Percentiles rank a stretch among this genome's conserved stretches.
These are phyloP conservation scores for Cladosporium velox DNA, from an alignment of 2,329 filamentous ascomycete species.

Conservation along the genomic window DNA sequence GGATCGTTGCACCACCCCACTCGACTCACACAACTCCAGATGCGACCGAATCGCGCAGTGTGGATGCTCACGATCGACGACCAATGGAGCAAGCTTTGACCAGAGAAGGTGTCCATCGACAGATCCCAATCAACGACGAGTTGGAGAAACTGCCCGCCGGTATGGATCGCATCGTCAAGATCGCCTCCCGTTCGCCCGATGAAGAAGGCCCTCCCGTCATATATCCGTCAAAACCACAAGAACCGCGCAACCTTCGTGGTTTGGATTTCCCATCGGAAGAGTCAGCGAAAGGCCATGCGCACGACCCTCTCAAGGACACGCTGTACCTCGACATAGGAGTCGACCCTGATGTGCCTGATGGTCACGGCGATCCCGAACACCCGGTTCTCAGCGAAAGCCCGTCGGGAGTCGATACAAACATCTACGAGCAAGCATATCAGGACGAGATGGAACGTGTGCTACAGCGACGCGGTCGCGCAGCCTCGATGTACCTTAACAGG, in stretches of 20 bases:
- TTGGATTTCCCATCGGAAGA: conserved; percentile 38
- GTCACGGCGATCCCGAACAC: conserved; percentile 27
- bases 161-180: conserved; percentile 23
- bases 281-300: conserved; percentile 60
- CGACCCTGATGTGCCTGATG: conserved; percentile 27
- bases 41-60: conserved; percentile 46
- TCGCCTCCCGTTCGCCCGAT: neutral
- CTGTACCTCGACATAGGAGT: conserved; percentile 75
- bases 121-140: conserved; percentile 41
- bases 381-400: conserved; percentile 77
- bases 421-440: conserved; percentile 87
- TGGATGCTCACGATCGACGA: conserved; percentile 54
- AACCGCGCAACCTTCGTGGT: conserved; percentile 25
- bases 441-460: conserved; percentile 76
- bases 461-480: conserved; percentile 47
- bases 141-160: conserved; percentile 32
- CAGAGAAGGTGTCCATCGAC: conserved; percentile 56
- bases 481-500: conserved; percentile 60
- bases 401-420: conserved; percentile 77
- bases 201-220: conserved; percentile 7
- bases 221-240: conserved; percentile 12
- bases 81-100: conserved; percentile 53
- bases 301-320: conserved; percentile 64
- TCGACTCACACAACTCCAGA: conserved; percentile 46
- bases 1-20: conserved; percentile 60